Evolutionary conservation across 1,284 basidiomycete genomes (phyloP).

Genomic region (Blastosporella zonata): DNA sequence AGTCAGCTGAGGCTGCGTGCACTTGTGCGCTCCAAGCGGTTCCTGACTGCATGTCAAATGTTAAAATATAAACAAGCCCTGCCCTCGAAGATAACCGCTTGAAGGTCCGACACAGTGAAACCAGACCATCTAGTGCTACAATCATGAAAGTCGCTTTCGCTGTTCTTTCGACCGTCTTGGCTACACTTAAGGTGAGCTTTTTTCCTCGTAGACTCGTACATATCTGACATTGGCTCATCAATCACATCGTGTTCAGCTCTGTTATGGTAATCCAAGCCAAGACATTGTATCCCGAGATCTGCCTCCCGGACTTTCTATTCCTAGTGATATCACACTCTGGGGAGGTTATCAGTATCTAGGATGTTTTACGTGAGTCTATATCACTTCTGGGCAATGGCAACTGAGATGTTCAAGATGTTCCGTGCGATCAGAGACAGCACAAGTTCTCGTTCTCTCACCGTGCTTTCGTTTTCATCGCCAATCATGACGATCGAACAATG

Average conservation of each 20-base stretch:
- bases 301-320: constrained; percentile 16
- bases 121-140: no score
- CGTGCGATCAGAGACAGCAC: constrained; percentile 3
- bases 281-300: constrained; percentile 7
- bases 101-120: no score
- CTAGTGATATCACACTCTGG: constrained; percentile 13
- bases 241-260: neutral
- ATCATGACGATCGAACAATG: constrained; percentile 13
- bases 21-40: no score
- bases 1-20: no score
- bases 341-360: constrained; percentile 12
- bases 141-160: no score
- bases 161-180: no score
- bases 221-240: neutral
- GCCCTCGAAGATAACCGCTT: no score
- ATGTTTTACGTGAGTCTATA: constrained; percentile 13
- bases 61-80: no score
- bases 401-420: no score
- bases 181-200: no score
- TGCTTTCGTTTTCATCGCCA: neutral
- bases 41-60: no score
- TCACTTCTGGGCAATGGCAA: neutral
- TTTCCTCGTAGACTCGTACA: no score
- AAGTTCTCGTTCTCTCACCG: constrained; percentile 11
- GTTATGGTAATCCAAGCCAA: neutral